Evolutionary conservation across 805 yeast genomes (phyloP), one percentile per base, ranked within the genome.

Genomic region (Clavispora asparagi): DNA sequence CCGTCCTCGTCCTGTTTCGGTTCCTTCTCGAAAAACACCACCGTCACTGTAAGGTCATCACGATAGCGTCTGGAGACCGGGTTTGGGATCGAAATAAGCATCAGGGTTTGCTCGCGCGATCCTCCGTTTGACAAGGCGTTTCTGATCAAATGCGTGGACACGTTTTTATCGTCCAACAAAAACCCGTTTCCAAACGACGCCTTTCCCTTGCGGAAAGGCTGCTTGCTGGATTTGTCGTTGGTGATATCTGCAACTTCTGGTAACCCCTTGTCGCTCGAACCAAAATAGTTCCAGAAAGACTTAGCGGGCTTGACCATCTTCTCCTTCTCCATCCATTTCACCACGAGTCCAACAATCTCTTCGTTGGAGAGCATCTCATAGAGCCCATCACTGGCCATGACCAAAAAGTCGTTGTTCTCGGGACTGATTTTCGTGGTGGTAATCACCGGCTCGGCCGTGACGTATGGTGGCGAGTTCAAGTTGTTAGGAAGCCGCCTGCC

Each of bases 1-100:
- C 84, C 84, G 19, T 56, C 57, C 29, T 71, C 74, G 51, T 70
- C 63, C 46, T 61, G 68, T n/a, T 61, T 58, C 7, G 64, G 61
- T 41, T 73, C 74, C 23, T 79, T 79, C 11, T 95, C 96, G 62
- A 94, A 94, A 66, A 94, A 94, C 2, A 92, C 88, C 23, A 94
- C 99, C 3, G 97, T 89, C 6, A 91, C 97, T 0, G 98, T 91
- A 61, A 94, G 74, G 64, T 94, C 99, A 68, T 94, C 99, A 64
- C 99, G 81, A 67, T 91, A 92, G 39, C 89, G 77, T 67, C 99
- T 81, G 17, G 96, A 85, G 55, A 86, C 77, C 1, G 98, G 97
- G 14, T 90, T 79, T 16, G 98, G 98, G 44, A 94, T 89, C 44
- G 94, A 84, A 14, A 90, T 85, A 49, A 94, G 71, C 79, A 94